Evolutionary conservation across 73 alveolate species (phyloP), one percentile per base, ranked within the genome.

Genomic region (Paramecium sexaurelia): DNA sequence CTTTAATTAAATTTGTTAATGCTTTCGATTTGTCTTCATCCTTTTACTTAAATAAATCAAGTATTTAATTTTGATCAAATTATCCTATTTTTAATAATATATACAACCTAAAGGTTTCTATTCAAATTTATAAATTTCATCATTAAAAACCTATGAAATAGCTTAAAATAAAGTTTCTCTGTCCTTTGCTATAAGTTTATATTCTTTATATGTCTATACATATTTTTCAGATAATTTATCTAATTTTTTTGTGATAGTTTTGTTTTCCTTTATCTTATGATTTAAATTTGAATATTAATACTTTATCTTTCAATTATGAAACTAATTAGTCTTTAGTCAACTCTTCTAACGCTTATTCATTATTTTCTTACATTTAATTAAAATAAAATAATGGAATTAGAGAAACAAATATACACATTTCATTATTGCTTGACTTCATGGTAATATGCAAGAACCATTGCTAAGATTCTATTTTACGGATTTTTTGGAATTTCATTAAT

Each of bases 151-250:
- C 3, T 27, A 36, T 85, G 56, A 85, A 19, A 85, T 20, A 19
- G 55, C 47, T 85, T 85, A 55, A 33, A 71, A 47, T 13, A 85
- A 71, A n/a, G 92, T 55, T 32, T 85, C 92, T 35, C 75, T 55
- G 27, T 85, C 92, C 35, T 85, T 85, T 20, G 56, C 45, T 19
- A 47, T 47, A 27, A 85, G 19, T 85, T 85, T 85, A 27, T 20
- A 35, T 33, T 85, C 92, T 15, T 85, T 85, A 27, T 85, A 85
- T 26, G 71, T 85, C 45, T 45, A 36, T 6, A 85, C 92, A 27
- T 85, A 85, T 75, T 85, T 85, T 55, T 85, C 92, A n/a, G 56
- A 67, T 32, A 85, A 29, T 39, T 85, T 85, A 32, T 85, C 55
- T 29, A 85, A 32, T 56, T 85, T 85, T 27, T 67, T 85, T 24